A percentile compares a stretch with the other conserved stretches of the same genome.
Conservation (phyloP, 2,329 filamentous ascomycete species). For the Chrysoporthe deuterocubensis region DNA sequence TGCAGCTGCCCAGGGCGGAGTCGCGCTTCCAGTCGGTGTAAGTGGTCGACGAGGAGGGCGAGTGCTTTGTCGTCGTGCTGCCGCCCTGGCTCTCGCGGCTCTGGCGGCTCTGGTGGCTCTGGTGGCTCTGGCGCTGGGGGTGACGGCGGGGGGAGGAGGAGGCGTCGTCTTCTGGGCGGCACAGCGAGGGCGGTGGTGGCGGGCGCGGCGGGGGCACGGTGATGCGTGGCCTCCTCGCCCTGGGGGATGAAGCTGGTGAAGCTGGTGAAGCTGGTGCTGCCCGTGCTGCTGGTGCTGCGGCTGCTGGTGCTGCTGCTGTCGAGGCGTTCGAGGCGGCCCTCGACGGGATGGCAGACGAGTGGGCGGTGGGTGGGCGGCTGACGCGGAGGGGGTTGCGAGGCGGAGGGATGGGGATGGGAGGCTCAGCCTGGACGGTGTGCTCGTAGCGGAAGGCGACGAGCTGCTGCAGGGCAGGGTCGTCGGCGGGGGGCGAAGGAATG, state of each 20-base stretch:
- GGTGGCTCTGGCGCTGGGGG: background rate
- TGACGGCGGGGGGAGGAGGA: background rate
- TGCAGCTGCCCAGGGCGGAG: constrained; percentile 53
- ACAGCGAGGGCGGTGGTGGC: constrained; percentile 43
- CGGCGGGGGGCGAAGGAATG: constrained; percentile 31
- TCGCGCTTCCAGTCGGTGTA: constrained; percentile 57
- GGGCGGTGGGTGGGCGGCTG: constrained; percentile 34
- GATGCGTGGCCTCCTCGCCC: constrained; percentile 32
- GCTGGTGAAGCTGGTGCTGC: no score
- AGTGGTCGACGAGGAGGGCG: constrained; percentile 34
- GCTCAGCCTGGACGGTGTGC: constrained; percentile 60
- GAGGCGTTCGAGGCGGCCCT: constrained; percentile 7
- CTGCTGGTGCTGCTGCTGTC: constrained; percentile 23
- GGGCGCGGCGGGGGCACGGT: constrained; percentile 46
- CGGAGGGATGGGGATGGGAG: constrained; percentile 56
- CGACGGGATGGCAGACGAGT: constrained; percentile 22
- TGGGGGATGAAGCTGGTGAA: background rate
- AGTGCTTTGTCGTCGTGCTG: constrained; percentile 16
- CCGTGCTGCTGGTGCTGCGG: no score
- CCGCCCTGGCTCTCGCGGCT: constrained; percentile 39
- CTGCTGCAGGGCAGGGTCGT: constrained; percentile 49
- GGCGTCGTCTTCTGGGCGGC: constrained; percentile 43
- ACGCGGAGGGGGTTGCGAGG: constrained; percentile 47
- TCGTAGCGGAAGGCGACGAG: constrained; percentile 62
- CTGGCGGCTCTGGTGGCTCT: constrained; percentile 41